Base-by-base conservation (phyloP, 1,284 basidiomycete species). In the Trametes sp. region DNA sequence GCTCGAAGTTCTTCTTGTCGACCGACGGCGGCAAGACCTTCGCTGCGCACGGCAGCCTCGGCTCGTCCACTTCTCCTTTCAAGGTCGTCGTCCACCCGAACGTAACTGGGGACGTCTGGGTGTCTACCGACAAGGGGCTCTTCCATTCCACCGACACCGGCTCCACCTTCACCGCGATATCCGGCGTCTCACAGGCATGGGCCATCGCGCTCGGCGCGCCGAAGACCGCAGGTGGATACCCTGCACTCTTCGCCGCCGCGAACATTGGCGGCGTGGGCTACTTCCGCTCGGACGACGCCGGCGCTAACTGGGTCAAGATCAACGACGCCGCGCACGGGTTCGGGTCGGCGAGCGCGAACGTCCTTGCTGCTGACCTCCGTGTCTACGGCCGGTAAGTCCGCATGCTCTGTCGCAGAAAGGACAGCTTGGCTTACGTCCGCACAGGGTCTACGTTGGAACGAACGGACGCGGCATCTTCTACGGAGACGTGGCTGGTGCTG, bases 391-490 rank as follows among this genome's bases (percentile, higher is more conserved):
- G 84, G 84, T 84, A 58, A 69, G 79, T n/a, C 72, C 4, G 7
- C n/a, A 19, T 4, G 4, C 38, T n/a, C 14, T 14, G 24, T 9
- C 5, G 6, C 5, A 8, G 14, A 7, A 31, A 29, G 4, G 11
- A n/a, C 19, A 8, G 21, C 10, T 4, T 35, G 7, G 36, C 16
- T 16, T 5, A 21, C 0, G 0, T 19, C 2, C 0, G n/a, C 29
- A 11, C 36, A 86, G 86, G 24, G 85, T 88, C 1, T 88, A 87
- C 68, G 81, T 88, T 50, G 87, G 87, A 4, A 88, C 87, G 1
- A 87, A 87, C 66, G 87, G 87, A 33, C 82, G 86, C 49, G 87
- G 87, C 28, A 87, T 87, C 57, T 88, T 85, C 74, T 87, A 82
- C 65, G 85, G 86, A 1, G 83, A 86, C 61, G 74, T 75, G 10